Evolutionary conservation across 768 basidiomycete genomes (phyloP).

Genomic region (Rubroboletus pulcherrimus): DNA sequence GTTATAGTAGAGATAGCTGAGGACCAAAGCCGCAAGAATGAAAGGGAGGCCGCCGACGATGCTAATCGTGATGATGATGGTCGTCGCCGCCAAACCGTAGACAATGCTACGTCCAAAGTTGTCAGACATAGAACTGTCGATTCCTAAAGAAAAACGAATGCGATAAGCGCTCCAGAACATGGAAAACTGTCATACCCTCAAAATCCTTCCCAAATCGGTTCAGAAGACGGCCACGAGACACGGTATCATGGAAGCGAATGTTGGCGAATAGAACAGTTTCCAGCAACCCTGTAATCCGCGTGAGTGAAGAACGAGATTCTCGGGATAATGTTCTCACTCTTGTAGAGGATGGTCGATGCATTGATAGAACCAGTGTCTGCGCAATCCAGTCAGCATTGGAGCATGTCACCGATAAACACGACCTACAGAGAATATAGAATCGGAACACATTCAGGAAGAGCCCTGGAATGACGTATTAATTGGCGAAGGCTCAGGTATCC

Average conservation of each 20-base stretch:
- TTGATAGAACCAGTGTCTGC: constrained; percentile 74
- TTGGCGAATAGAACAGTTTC: constrained; percentile 83
- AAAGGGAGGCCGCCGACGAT: constrained; percentile 78
- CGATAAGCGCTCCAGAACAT: background rate
- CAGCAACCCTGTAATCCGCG: constrained; percentile 43
- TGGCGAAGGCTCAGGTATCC: background rate
- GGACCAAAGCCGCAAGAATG: constrained; percentile 50
- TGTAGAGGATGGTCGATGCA: constrained; percentile 74
- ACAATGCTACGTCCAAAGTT: constrained; percentile 79
- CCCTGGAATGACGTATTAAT: constrained; percentile 35
- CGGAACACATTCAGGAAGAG: constrained; percentile 56
- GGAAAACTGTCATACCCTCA: constrained; percentile 44
- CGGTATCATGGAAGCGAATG: constrained; percentile 91
- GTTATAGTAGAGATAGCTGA: constrained; percentile 68
- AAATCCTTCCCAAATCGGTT: constrained; percentile 91
- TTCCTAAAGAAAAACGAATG: constrained; percentile 42
- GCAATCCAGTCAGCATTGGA: constrained; percentile 2
- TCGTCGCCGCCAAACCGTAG: constrained; percentile 63
- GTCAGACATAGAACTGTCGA: constrained; percentile 80
- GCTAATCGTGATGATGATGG: constrained; percentile 72
- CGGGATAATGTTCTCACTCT: constrained; percentile 38
- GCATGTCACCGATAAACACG: background rate
- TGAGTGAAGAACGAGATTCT: constrained; percentile 12
- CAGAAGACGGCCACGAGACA: constrained; percentile 76
- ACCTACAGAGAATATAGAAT: constrained; percentile 70